Base-by-base conservation (phyloP, 2,329 filamentous ascomycete genomes). In the Pseudonectria foliicola region DNA sequence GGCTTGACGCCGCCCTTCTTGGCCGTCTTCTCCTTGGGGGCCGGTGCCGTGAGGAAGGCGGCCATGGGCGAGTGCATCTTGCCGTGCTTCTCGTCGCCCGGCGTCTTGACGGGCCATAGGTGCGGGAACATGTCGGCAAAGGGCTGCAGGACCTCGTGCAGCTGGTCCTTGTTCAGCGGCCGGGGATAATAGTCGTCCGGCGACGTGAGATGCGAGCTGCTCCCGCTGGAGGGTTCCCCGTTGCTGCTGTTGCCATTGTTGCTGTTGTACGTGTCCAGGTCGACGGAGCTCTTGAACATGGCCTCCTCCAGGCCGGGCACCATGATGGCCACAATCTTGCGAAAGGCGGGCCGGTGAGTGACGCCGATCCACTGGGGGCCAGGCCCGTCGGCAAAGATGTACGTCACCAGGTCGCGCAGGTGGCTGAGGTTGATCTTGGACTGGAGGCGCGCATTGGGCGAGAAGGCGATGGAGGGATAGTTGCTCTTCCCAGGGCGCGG, bases 301-400 rank as follows among this genome's bases (percentile, higher is more conserved):
- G 79, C 83, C 52, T 86, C 76, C 55, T 96, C 90, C 15, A 98
- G 64, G 0, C 92, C 92, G 10, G 92, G 92, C 10, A 95, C 80
- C 84, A 95, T 90, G 46, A 98, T 66, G 27, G 85, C 76, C 21
- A 96, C 89, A 21, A 93, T 82, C 62, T 92, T 93, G 44, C 77
- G 67, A 49, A 84, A 78, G 39, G 78, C 68, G 6, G 75, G 71
- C 29, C 80, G 70, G 50, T 83, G 72, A 39, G 67, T 67, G 31
- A 83, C 70, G 29, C 72, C 69, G 29, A 83, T 68, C 75, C 80
- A 84, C 48, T 80, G 74, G 11, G 80, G 80, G 3, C 74, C 70
- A 2, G 70, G 53, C 10, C 78, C 79, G 52, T 84, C 78, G 42
- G 80, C 76, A 38, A 82, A 75, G 38, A 84, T 70, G 57, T 83